Base-by-base conservation (phyloP, 2,329 filamentous ascomycete species). In the Calonectria multiphialidica region DNA sequence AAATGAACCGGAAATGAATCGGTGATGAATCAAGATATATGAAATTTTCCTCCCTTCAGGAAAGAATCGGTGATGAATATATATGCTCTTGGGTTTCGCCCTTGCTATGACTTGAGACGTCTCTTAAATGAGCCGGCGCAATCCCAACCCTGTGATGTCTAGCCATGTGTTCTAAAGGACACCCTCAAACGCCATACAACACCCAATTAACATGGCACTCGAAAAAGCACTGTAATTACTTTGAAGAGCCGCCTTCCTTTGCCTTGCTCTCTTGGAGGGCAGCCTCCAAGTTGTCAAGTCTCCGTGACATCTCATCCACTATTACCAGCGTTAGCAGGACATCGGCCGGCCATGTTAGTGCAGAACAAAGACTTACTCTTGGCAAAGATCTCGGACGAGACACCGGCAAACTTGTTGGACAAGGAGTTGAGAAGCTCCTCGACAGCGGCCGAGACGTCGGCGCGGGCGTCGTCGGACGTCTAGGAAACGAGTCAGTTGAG, bases 281-380 rank as follows among this genome's bases (percentile, higher is more conserved):
- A 28, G 93, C 88, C 82, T 97, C 96, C 13, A 98, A 88, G 70
- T 92, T 95, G 81, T 98, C 96, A 25, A 98, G 86, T 30, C 96
- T 91, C 72, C 93, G 89, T 16, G 94, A 94, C 95, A 98, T 98
- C 75, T 98, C 95, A 81, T 98, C 96, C 94, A 98, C 95, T 98
- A 72, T 50, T 65, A n/a, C 33, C 35, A 21, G 9, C 3, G 72
- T 79, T 18, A 81, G 75, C 28, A 55, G 16, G 13, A 40, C 33
- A 40, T 59, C n/a, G n/a, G 35, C 9, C 33, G 8, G 25, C 12
- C 7, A 33, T 3, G 12, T 59, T 13, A 16, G 33, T 23, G 23
- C 9, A 10, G 7, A 47, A 10, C 5, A 18, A 66, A 18, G 65
- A 86, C 92, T 82, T 84, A 98, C 95, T 94, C 85, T 98, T 98